Evolutionary conservation across 495 filamentous ascomycete genomes (phyloP).

Genomic region (Lasiosphaeris hirsuta): DNA sequence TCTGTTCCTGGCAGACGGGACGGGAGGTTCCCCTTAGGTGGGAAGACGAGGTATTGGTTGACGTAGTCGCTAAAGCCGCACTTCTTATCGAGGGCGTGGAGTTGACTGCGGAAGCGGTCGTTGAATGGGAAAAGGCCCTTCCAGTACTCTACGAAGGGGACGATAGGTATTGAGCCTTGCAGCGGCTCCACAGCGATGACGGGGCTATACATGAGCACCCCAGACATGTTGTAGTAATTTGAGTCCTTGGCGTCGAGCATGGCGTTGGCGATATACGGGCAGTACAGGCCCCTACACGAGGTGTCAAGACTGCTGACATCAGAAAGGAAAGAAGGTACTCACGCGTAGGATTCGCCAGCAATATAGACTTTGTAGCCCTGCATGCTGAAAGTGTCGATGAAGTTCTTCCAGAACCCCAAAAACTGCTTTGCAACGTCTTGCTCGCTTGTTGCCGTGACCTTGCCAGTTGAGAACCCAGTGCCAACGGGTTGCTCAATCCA

Average conservation of each 20-base stretch:
- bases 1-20: constrained; percentile 24
- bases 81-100: constrained; percentile 51
- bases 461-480: constrained; percentile 67
- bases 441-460: constrained; percentile 58
- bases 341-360: constrained; percentile 67
- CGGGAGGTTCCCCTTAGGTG: constrained; percentile 60
- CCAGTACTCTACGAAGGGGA: constrained; percentile 63
- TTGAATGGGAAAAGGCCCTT: constrained; percentile 61
- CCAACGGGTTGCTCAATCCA: constrained; percentile 77
- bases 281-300: constrained; percentile 55
- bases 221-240: constrained; percentile 62
- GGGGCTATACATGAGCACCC: constrained; percentile 69
- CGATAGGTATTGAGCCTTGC: constrained; percentile 52
- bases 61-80: constrained; percentile 68
- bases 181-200: constrained; percentile 51
- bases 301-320: neutral
- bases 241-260: constrained; percentile 69
- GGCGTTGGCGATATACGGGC: constrained; percentile 73
- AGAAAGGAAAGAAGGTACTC: neutral
- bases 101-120: constrained; percentile 56
- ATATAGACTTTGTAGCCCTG: constrained; percentile 64
- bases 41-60: constrained; percentile 61
- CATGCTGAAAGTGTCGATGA: constrained; percentile 63
- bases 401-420: constrained; percentile 66
- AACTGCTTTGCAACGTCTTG: constrained; percentile 65